Evolutionary conservation across 2,329 filamentous ascomycete species (phyloP).

Genomic region (Colletotrichum euphorbiae): DNA sequence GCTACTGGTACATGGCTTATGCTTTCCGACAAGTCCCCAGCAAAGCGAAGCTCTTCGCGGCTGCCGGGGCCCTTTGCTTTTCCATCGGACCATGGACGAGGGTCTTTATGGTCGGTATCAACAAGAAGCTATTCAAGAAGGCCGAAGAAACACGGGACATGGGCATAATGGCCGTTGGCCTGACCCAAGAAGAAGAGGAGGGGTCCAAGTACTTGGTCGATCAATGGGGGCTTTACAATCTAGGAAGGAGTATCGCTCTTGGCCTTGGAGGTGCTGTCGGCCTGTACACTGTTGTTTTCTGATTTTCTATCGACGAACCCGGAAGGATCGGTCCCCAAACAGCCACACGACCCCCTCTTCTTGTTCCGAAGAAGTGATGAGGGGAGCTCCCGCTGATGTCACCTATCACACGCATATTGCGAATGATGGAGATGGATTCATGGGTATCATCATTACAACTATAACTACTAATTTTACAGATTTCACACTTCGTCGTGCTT

Average conservation of each 20-base stretch:
- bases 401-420: too few relatives aligned
- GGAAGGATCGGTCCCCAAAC: too few relatives aligned
- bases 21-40: conserved; percentile 41
- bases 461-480: conserved; percentile 37
- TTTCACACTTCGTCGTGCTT: background rate
- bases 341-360: too few relatives aligned
- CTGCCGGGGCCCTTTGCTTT: conserved; percentile 58
- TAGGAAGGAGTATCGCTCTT: conserved; percentile 54
- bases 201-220: conserved; percentile 65
- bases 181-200: conserved; percentile 53
- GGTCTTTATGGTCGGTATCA: conserved; percentile 58
- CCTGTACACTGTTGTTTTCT: conserved; percentile 44
- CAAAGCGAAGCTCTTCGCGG: conserved; percentile 56
- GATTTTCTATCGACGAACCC: background rate
- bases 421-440: conserved; percentile 3
- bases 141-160: conserved; percentile 52
- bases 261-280: conserved; percentile 45
- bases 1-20: conserved; percentile 61
- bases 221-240: conserved; percentile 65
- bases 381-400: background rate
- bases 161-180: conserved; percentile 52
- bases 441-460: conserved; percentile 38
- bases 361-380: background rate
- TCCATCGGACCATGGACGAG: conserved; percentile 65
- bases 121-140: conserved; percentile 60